Conservation (phyloP, 2,329 filamentous ascomycete species). For the Xylariaceae sp. region DNA sequence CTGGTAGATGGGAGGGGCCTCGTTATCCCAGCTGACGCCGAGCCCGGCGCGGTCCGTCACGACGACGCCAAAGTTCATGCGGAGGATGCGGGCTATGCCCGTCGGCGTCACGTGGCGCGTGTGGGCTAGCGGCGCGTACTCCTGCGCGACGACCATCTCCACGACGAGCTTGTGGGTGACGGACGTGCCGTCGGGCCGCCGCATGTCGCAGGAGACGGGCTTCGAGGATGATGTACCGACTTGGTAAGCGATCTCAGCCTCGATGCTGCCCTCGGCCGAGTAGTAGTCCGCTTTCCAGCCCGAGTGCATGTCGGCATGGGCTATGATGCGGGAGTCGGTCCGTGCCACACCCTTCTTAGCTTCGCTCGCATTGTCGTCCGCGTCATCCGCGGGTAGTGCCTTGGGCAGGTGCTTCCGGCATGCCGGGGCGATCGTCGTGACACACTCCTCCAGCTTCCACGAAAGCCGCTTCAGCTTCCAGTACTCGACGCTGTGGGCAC, state of each 20-base stretch:
- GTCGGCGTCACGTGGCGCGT: constrained; percentile 70
- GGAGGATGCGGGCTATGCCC: constrained; percentile 80
- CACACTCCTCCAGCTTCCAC: constrained; percentile 88
- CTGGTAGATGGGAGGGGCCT: constrained; percentile 88
- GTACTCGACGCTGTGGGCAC: constrained; percentile 65
- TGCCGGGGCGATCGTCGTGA: constrained; percentile 71
- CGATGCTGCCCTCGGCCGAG: constrained; percentile 53
- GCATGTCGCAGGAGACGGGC: constrained; percentile 68
- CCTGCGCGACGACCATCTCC: constrained; percentile 90
- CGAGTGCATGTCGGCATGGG: constrained; percentile 71
- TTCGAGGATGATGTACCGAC: constrained; percentile 48
- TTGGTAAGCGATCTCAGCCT: constrained; percentile 77
- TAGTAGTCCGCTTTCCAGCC: constrained; percentile 80
- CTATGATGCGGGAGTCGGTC: constrained; percentile 70
- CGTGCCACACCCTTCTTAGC: constrained; percentile 64
- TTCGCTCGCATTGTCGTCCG: constrained; percentile 34
- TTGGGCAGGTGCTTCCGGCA: constrained; percentile 69
- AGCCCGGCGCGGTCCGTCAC: constrained; percentile 81
- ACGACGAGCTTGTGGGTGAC: constrained; percentile 82
- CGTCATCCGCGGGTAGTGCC: no score
- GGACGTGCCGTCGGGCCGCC: constrained; percentile 67
- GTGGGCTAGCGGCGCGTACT: constrained; percentile 70
- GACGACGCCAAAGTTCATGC: constrained; percentile 82
- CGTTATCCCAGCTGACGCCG: constrained; percentile 95
- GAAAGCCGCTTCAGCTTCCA: constrained; percentile 90